These are phyloP conservation scores for Agrostemma githago DNA, from an alignment of 148 eudicot species.

Conservation along the genomic window DNA sequence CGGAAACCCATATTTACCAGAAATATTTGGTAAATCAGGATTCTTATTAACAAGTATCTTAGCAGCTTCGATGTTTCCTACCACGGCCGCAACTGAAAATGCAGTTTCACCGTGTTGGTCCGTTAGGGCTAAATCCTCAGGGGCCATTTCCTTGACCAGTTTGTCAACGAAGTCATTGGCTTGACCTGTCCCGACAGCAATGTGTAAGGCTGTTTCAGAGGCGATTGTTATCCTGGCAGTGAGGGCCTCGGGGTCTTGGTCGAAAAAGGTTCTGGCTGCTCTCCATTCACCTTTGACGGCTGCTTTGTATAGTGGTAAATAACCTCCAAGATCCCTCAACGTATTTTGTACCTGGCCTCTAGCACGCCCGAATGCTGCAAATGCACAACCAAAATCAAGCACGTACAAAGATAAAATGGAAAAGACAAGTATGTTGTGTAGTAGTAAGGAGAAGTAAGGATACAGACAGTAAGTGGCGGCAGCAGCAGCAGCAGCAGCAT, in stretches of 20 bases:
- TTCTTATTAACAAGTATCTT: constrained; percentile 26
- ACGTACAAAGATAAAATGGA: too few species aligned
- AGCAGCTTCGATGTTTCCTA: constrained; percentile 24
- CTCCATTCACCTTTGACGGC: constrained; percentile 23
- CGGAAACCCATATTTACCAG: constrained; percentile 22
- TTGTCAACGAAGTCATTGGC: constrained; percentile 18
- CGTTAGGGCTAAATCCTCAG: constrained; percentile 23
- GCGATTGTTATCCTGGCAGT: constrained; percentile 25
- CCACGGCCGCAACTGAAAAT: constrained; percentile 22
- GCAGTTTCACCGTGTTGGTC: constrained; percentile 32
- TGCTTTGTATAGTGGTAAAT: constrained; percentile 27
- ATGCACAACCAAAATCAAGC: not conserved
- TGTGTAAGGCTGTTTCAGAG: constrained; percentile 26
- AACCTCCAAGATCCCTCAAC: constrained; percentile 22
- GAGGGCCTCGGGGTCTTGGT: constrained; percentile 26
- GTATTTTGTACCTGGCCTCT: constrained; percentile 24
- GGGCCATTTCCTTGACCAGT: constrained; percentile 17
- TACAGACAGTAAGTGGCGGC: too few species aligned
- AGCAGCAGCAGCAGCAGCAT: too few species aligned
- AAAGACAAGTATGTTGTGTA: too few species aligned
- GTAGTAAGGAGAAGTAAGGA: too few species aligned
- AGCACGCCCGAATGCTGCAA: constrained; percentile 6
- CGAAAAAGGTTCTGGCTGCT: constrained; percentile 18
- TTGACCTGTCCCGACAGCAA: constrained; percentile 23
- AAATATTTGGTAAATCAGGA: constrained; percentile 27